These are phyloP conservation scores for Camellia lanceoleosa DNA, from an alignment of 148 eudicot genomes.

Conservation along the genomic window DNA sequence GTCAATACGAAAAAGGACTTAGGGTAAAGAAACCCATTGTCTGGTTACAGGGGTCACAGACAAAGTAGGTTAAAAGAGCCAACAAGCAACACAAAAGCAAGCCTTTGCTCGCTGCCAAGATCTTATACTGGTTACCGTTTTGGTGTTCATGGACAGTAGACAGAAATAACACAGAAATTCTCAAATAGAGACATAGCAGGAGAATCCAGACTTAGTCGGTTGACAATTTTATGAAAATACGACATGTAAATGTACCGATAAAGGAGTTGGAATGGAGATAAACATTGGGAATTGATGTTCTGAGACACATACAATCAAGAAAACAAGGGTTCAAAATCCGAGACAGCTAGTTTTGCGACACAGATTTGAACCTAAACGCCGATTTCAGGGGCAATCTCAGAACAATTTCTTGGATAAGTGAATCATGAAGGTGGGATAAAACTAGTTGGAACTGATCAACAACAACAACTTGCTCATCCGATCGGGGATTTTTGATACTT, in stretches of 20 bases:
- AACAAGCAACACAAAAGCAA: slow-evolving; percentile 21
- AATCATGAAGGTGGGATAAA: too few species aligned
- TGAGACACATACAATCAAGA: neutral
- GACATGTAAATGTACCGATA: slow-evolving; percentile 14
- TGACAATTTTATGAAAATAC: neutral
- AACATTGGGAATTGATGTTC: neutral
- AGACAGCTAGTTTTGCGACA: slow-evolving; percentile 6
- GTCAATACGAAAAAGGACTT: neutral
- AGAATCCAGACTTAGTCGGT: slow-evolving; percentile 1
- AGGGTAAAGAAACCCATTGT: slow-evolving; percentile 22
- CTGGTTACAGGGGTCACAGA: slow-evolving; percentile 19
- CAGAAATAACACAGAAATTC: slow-evolving; percentile 12
- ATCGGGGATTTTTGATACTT: too few species aligned
- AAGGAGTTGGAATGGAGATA: neutral
- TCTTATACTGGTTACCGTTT: slow-evolving; percentile 9
- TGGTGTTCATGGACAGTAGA: slow-evolving; percentile 19
- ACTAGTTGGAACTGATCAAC: too few species aligned
- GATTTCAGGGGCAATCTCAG: too few species aligned
- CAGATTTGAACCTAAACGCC: neutral
- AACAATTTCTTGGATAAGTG: too few species aligned
- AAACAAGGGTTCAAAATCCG: neutral
- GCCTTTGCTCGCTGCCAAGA: slow-evolving; percentile 19
- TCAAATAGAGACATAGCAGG: neutral
- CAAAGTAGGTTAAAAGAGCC: slow-evolving; percentile 6
- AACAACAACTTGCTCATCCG: neutral